Percentiles rank a stretch among this genome's conserved stretches.
Evolutionary conservation across 192 early-diverging fungal genomes (phyloP).

Genomic region (Thamnidium elegans): DNA sequence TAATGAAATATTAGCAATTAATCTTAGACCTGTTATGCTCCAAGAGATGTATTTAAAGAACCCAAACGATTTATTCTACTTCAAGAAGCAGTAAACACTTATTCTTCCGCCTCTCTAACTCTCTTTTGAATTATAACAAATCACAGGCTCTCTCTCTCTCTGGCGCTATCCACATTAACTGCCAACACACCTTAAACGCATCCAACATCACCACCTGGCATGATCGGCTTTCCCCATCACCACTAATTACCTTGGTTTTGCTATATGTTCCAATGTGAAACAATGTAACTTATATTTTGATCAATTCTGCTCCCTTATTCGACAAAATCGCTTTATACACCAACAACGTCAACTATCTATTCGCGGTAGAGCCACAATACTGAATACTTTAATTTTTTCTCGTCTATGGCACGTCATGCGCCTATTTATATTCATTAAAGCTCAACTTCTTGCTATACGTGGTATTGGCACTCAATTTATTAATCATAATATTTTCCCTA

Average conservation of each 20-base stretch:
- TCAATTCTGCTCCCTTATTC: background rate
- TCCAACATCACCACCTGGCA: conserved; percentile 1
- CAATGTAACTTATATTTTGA: background rate
- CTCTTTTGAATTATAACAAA: conserved; percentile 28
- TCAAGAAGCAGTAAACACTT: background rate
- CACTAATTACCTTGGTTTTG: conserved; percentile 4
- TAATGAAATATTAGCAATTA: too few relatives aligned
- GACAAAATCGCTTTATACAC: background rate
- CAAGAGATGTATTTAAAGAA: too few relatives aligned
- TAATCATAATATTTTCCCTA: too few relatives aligned
- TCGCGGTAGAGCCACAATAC: background rate
- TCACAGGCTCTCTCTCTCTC: conserved; percentile 24
- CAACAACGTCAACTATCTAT: background rate
- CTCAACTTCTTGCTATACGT: background rate
- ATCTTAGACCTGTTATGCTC: too few relatives aligned
- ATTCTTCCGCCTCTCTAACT: conserved; percentile 15
- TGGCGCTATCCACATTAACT: background rate
- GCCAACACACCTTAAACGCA: background rate
- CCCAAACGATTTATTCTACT: conserved; percentile 1
- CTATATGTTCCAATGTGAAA: background rate
- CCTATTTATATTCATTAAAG: background rate
- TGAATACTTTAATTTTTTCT: conserved; percentile 8
- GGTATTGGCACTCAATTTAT: background rate
- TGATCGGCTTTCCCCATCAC: background rate
- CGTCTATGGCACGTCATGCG: conserved; percentile 16